Evolutionary conservation across 2,329 filamentous ascomycete genomes (phyloP), one percentile per base, ranked within the genome.

Genomic region (Fusarium mundagurra): DNA sequence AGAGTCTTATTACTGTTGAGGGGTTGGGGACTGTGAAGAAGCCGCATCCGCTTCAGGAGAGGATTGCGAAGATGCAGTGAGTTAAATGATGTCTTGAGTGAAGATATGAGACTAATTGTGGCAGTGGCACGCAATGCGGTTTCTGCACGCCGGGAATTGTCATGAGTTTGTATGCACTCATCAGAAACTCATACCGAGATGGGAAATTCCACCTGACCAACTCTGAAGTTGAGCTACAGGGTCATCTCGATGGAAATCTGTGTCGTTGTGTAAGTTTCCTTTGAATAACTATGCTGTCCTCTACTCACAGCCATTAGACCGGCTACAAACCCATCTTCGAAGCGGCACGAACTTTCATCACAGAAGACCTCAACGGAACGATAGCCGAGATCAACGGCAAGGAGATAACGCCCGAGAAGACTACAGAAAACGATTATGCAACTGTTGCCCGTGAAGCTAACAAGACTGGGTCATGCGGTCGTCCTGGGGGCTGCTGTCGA

Each of bases 221-320:
- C 29, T 57, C 59, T 7, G 59, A 61, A 27, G 59, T 57, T 2
- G 59, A 61, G 5, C 12, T 61, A n/a, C 47, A 43, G 24, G 59
- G 59, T 1, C 59, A 61, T 29, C 48, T 61, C 0, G 48, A 61
- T 6, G 59, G 59, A 10, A 61, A 61, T 1, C 59, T 61, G 2
- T 61, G 59, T 12, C n/a, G 59, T 5, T 61, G 59, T 5, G 59
- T 60, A 60, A 60, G 57, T 1, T 9, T 2, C 2, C 12, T 4
- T 8, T 9, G 0, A 1, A 16, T 0, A 17, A 1, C 12, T 6
- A 12, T 0, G 4, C 12, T 3, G 0, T 8, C 1, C 11, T 20
- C 16, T 12, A 13, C 36, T 61, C 8, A 61, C 17, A 34, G 13
- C 4, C 2, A 10, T 18, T 17, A 61, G 59, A 61, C 59, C 1